Conservation (phyloP, 345 rosid genomes). For the Barbarea vulgaris region DNA sequence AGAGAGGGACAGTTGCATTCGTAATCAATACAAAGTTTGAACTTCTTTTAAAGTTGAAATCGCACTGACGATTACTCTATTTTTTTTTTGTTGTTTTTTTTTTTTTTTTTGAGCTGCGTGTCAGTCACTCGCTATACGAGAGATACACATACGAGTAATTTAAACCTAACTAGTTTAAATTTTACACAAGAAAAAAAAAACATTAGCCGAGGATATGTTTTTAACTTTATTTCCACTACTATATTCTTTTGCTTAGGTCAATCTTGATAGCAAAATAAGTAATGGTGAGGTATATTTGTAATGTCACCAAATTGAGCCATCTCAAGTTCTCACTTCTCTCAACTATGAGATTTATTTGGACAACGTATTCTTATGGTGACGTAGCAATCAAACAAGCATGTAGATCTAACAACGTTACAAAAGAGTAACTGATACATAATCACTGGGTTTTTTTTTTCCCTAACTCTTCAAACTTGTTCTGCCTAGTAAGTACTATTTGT, state of each 20-base stretch:
- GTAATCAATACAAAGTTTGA: neutral
- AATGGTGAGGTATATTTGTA: too few relatives aligned
- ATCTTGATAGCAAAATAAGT: too few relatives aligned
- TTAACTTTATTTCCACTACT: too few relatives aligned
- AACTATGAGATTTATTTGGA: neutral
- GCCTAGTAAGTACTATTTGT: neutral
- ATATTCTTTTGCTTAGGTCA: too few relatives aligned
- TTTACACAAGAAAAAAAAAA: too few relatives aligned
- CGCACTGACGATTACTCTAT: slow-evolving; percentile 1
- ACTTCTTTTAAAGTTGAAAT: neutral
- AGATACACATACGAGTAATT: too few relatives aligned
- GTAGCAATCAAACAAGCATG: neutral
- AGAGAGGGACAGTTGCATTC: slow-evolving; percentile 26
- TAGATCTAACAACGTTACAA: neutral
- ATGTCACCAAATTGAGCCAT: neutral
- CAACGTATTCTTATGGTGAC: neutral
- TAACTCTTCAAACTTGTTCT: neutral
- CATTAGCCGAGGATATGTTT: too few relatives aligned
- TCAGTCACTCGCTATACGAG: too few relatives aligned
- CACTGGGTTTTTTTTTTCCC: neutral
- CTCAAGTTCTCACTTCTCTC: too few relatives aligned
- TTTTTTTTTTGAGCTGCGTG: too few relatives aligned
- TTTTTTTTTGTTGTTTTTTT: too few relatives aligned
- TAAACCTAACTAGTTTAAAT: too few relatives aligned
- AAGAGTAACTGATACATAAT: neutral